Evolutionary conservation across 352 stramenopile genomes (phyloP), one percentile per base, ranked within the genome.

Genomic region (Discostella stelligera): DNA sequence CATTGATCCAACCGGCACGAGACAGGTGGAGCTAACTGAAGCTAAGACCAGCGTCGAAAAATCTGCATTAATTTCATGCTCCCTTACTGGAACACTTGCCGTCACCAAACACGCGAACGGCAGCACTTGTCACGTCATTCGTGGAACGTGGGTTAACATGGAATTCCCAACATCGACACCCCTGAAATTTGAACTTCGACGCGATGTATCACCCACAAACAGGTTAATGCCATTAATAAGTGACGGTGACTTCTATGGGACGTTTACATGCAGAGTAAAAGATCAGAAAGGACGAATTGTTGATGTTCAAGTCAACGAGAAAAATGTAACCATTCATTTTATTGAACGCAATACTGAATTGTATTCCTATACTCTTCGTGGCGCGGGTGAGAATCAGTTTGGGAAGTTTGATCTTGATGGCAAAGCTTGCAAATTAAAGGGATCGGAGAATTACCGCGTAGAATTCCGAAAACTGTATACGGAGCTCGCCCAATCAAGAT

Each of bases 201-300:
- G 53, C 20, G n/a, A 65, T 58, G 25, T 73, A n/a, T 9, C 55
- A 37, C 58, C 66, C 18, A 23, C 48, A 18, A 58, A 52, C 16
- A 21, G 39, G 21, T n/a, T 21, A 14, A 27, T 30, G 27, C 48
- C 20, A 20, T 66, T 73, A 46, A 61, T 54, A 66, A 13, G 27
- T 39, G 50, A n/a, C 59, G 50, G 66, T 21, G 65, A 46, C 32
- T 73, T 66, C 44, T n/a, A 73, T 52, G 66, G 54, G 32, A 66
- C 54, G 18, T 73, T 73, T 64, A 41, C 53, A 23, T 53, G 50
- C 50, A 32, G 53, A 1, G 37, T 3, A n/a, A 2, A n/a, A 23
- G 20, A 55, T 25, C 41, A 72, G 44, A 39, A 37, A 20, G 20
- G 53, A 30, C 32, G 2, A 23, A n/a, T 5, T 41, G 21, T 23